Conservation (phyloP, 345 rosid species). For the Camelina sativa region DNA sequence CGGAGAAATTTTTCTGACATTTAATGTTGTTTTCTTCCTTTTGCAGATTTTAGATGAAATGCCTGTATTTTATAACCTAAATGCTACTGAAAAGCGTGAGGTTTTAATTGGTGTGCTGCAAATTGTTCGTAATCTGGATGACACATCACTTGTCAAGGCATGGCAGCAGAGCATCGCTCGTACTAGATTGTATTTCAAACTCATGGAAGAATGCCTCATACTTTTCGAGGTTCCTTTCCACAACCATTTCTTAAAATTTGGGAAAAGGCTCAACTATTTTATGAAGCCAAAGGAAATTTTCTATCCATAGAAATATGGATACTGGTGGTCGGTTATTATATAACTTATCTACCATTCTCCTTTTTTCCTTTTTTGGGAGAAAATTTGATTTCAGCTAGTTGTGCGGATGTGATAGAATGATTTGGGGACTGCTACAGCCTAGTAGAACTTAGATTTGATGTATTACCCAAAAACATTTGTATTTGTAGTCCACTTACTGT, state of each 20-base stretch:
- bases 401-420: slow-evolving; percentile 26
- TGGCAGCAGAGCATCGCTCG: slow-evolving; percentile 99
- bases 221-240: slow-evolving; percentile 82
- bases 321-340: not conserved
- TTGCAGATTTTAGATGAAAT: slow-evolving; percentile 98
- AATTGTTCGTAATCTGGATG: slow-evolving; percentile 95
- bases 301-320: slow-evolving; percentile 3
- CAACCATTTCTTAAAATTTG: slow-evolving; percentile 25
- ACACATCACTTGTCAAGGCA: slow-evolving; percentile 83
- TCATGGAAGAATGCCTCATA: slow-evolving; percentile 92
- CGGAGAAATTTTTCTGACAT: slow-evolving; percentile 19
- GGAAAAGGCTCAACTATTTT: slow-evolving; percentile 17
- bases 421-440: slow-evolving; percentile 8
- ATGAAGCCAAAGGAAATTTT: slow-evolving; percentile 15
- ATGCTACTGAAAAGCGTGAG: slow-evolving; percentile 96
- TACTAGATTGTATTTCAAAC: slow-evolving; percentile 94
- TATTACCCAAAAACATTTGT: slow-evolving; percentile 2
- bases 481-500: not conserved
- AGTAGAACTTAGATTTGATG: slow-evolving; percentile 10
- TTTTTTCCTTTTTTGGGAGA: slow-evolving; percentile 3
- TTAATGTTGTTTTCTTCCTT: slow-evolving; percentile 37
- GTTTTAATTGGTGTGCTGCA: slow-evolving; percentile 87
- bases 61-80: slow-evolving; percentile 98
- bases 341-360: slow-evolving; percentile 23
- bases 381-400: slow-evolving; percentile 19